Base-by-base conservation (phyloP, 257 asterid species). In the Solanum pinnatisectum region DNA sequence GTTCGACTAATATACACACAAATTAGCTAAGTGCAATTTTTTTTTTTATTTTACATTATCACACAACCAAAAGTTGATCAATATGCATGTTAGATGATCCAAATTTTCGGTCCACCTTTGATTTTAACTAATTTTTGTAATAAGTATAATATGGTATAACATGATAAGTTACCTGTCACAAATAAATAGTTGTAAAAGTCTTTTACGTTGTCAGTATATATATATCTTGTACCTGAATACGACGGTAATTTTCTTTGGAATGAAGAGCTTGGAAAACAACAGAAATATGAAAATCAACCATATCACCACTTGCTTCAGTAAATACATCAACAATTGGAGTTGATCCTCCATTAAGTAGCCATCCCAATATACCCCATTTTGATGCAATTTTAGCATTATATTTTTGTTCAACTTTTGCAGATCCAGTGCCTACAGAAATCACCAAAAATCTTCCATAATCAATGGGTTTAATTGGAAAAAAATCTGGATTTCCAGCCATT, bases 381-480 rank as follows among this genome's bases (percentile, higher is more conserved):
- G 92, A 32, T 30, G 94, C 94, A 7, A 56, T 9, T 74, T 91
- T 92, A 2, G 84, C 87, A 82, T 89, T 87, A 76, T 91, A 93
- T 59, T 89, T 93, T 30, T 91, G 89, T 5, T 90, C 93, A 11
- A 88, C 15, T 77, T 91, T 92, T 5, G 95, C 93, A 0, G 92
- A 90, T 4, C 95, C 95, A 0, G 97, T 94, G n/a, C 97, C 96
- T 15, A 94, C 70, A 6, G 97, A 94, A 49, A 94, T 67, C 3
- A 91, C 90, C 1, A 94, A 91, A 39, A 93, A 87, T 5, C 89
- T 85, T 10, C 49, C 46, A 42, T 89, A 91, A 40, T 92, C 98
- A 20, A 87, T 56, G 0, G 96, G 94, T 87, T 56, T 85, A 76
- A 25, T 90, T 9, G 91, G 90, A 36, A 89, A 90, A 68, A 87